Evolutionary conservation across 1,284 basidiomycete species (phyloP).

Genomic region (Schizophyllum commune): DNA sequence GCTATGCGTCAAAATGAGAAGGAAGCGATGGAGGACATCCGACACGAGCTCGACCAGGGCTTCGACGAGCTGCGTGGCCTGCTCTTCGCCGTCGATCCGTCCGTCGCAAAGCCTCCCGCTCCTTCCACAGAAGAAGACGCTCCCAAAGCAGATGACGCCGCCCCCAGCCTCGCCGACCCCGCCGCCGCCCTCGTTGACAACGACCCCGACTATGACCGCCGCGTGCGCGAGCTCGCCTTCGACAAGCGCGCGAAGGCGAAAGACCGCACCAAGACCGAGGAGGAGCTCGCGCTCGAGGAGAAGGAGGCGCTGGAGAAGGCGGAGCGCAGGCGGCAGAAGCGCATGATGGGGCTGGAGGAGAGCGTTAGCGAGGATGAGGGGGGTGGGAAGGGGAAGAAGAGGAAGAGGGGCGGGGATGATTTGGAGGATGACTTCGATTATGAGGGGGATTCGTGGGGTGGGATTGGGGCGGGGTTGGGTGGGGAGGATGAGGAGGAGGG

Average conservation of each 20-base stretch:
- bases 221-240: slow-evolving; percentile 88
- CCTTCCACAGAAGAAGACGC: background rate
- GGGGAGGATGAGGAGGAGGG: slow-evolving; percentile 41
- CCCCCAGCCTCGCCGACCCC: slow-evolving; percentile 1
- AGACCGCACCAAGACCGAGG: slow-evolving; percentile 94
- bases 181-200: slow-evolving; percentile 3
- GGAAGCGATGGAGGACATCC: slow-evolving; percentile 80
- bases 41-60: slow-evolving; percentile 85
- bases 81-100: slow-evolving; percentile 54
- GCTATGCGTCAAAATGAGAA: slow-evolving; percentile 81
- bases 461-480: slow-evolving; percentile 45
- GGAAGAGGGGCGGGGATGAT: slow-evolving; percentile 70
- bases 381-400: slow-evolving; percentile 29
- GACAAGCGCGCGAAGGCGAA: slow-evolving; percentile 93
- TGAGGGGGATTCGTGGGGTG: slow-evolving; percentile 33
- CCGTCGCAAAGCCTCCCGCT: slow-evolving; percentile 16
- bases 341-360: slow-evolving; percentile 83
- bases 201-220: slow-evolving; percentile 74
- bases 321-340: slow-evolving; percentile 70
- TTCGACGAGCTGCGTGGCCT: slow-evolving; percentile 80
- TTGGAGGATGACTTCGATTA: slow-evolving; percentile 87
- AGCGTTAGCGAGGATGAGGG: slow-evolving; percentile 53
- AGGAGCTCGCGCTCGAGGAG: slow-evolving; percentile 86
- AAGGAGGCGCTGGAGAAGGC: slow-evolving; percentile 84
- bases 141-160: slow-evolving; percentile 6